Base-by-base conservation (phyloP, 768 basidiomycete genomes). In the Flagelloscypha sp. region DNA sequence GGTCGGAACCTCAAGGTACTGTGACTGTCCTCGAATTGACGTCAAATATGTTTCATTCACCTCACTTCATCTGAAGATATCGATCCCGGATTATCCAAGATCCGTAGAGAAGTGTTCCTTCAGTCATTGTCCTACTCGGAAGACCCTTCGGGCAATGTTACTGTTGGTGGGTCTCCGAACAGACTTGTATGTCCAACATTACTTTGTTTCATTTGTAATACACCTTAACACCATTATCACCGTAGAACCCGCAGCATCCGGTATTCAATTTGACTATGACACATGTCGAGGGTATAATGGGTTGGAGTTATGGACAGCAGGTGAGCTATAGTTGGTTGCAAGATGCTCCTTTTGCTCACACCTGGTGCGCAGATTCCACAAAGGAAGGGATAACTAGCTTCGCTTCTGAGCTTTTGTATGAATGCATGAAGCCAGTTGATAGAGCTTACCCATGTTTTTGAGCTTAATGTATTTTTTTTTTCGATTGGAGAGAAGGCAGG, bases 231-330 rank as follows among this genome's bases (percentile, higher is more conserved):
- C n/a, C 24, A 2, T 8, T 30, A 12, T 24, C 20, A 11, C 12
- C 8, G 5, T 41, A 88, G 84, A 90, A 90, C 47, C 83, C 85
- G 5, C 84, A 82, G 0, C 82, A 85, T 41, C 86, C 86, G 0
- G 42, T 88, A 10, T 81, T 86, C 57, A 84, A 86, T 43, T 56
- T 89, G 31, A 79, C 84, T 0, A 61, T 76, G 3, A 76, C 84
- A 0, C 76, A 87, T 43, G 56, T 73, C 3, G 71, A 80, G 43
- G 70, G 52, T 0, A 68, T 88, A 13, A 77, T 88, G 74, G 61
- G 67, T 8, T 65, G 84, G 55, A 88, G 87, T 49, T 88, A 88
- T 54, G 60, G 65, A 3, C 84, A 86, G 42, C n/a, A n/a, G n/a
- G n/a, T n/a, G n/a, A n/a, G n/a, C n/a, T n/a, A n/a, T n/a, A n/a